Conservation (phyloP, 2,329 filamentous ascomycete genomes). For the Fusarium staphyleae region DNA sequence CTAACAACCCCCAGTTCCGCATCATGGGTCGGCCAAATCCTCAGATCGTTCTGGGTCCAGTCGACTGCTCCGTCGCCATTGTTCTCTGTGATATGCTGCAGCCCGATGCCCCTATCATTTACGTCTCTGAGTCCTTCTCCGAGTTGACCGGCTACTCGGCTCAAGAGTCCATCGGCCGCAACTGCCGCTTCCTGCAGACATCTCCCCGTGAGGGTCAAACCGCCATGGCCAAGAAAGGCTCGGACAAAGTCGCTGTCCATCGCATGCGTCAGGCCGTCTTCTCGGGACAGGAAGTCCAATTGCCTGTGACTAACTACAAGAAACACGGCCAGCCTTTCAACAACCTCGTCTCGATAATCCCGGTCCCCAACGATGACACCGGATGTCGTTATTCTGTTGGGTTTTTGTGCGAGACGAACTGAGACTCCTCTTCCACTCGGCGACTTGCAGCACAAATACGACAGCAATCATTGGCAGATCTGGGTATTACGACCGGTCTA, state of each 20-base stretch:
- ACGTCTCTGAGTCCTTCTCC: conserved; percentile 82
- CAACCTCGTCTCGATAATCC: conserved; percentile 87
- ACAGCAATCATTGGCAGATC: no score
- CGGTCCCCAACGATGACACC: conserved; percentile 71
- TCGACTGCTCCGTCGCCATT: conserved; percentile 85
- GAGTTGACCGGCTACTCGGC: conserved; percentile 79
- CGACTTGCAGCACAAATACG: no score
- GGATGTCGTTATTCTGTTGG: conserved; percentile 78
- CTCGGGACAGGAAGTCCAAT: conserved; percentile 55
- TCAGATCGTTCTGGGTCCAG: conserved; percentile 78
- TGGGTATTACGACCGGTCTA: no score
- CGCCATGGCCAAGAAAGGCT: conserved; percentile 15
- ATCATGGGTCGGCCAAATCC: conserved; percentile 76
- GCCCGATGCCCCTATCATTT: conserved; percentile 81
- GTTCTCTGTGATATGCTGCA: conserved; percentile 79
- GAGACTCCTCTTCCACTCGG: neutral
- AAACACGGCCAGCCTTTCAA: conserved; percentile 81
- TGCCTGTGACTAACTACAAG: conserved; percentile 77
- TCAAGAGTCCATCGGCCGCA: conserved; percentile 77
- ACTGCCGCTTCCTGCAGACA: conserved; percentile 85
- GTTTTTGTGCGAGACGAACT: conserved; percentile 74
- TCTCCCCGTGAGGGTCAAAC: conserved; percentile 61
- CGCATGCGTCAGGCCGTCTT: conserved; percentile 57
- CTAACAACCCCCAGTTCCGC: conserved; percentile 53
- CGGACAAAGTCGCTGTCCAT: conserved; percentile 62